These are phyloP conservation scores for Suhomyces guaymorum DNA, from an alignment of 1,139 yeast genomes.

Conservation along the genomic window DNA sequence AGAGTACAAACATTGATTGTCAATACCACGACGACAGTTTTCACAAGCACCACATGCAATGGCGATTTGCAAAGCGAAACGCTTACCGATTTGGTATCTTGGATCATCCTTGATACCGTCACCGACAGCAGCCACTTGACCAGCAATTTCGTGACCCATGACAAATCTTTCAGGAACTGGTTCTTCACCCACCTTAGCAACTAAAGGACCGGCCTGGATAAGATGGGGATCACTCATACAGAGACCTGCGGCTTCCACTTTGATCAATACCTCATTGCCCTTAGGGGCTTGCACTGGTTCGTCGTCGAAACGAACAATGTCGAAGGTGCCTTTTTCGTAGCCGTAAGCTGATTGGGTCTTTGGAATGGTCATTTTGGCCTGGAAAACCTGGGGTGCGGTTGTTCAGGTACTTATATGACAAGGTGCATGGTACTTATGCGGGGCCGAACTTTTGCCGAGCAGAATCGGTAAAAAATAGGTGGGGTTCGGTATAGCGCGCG, in stretches of 20 bases:
- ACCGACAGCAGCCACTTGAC: slow-evolving; percentile 47
- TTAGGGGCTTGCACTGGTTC: slow-evolving; percentile 42
- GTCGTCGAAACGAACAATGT: slow-evolving; percentile 21
- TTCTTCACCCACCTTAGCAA: slow-evolving; percentile 14
- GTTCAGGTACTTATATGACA: no score
- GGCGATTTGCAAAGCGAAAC: slow-evolving; percentile 40
- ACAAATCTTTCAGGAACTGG: slow-evolving; percentile 35
- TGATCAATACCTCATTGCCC: slow-evolving; percentile 40
- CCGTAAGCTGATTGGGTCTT: slow-evolving; percentile 24
- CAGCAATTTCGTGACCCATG: slow-evolving; percentile 63
- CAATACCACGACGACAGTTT: slow-evolving; percentile 45
- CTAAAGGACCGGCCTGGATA: slow-evolving; percentile 28
- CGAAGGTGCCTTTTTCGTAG: slow-evolving; percentile 18
- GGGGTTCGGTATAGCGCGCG: slow-evolving; percentile 1
- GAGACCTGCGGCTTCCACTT: slow-evolving; percentile 54
- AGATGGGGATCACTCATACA: slow-evolving; percentile 55
- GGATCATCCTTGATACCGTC: slow-evolving; percentile 26
- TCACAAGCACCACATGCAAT: slow-evolving; percentile 48
- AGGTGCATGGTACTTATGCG: background rate
- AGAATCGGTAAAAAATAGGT: slow-evolving; percentile 2
- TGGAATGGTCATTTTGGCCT: slow-evolving; percentile 16
- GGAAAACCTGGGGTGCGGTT: no score
- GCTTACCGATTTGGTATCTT: slow-evolving; percentile 32
- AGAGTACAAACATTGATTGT: slow-evolving; percentile 35
- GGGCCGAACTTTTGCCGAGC: slow-evolving; percentile 3